Percentiles rank a stretch among this genome's conserved stretches.
Conservation (phyloP, 2,329 filamentous ascomycete genomes). For the Cladosporium sp. region DNA sequence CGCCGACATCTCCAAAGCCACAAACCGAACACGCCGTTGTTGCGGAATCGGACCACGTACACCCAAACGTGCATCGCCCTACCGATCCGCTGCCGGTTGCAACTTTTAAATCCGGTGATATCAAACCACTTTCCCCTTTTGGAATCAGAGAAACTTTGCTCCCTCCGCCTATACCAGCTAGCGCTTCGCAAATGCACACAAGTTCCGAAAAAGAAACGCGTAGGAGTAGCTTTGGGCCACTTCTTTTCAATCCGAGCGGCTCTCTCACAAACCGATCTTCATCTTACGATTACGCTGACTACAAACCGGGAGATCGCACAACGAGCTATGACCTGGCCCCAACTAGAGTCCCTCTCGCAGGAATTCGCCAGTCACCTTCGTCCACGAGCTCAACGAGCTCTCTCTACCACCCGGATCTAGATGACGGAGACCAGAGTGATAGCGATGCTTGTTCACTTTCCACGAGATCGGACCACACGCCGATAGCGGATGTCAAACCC, state of each 20-base stretch:
- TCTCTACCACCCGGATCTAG: neutral
- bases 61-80: too few relatives aligned
- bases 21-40: too few relatives aligned
- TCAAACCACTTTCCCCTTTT: slow-evolving; percentile 35
- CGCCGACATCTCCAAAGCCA: too few relatives aligned
- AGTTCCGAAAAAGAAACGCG: slow-evolving; percentile 13
- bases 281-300: slow-evolving; percentile 17
- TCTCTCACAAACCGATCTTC: neutral
- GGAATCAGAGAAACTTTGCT: slow-evolving; percentile 44
- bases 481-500: slow-evolving; percentile 12
- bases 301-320: slow-evolving; percentile 44
- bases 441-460: neutral
- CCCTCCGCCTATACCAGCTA: slow-evolving; percentile 34
- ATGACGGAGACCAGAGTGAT: slow-evolving; percentile 9
- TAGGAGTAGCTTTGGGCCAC: slow-evolving; percentile 47
- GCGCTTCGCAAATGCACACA: slow-evolving; percentile 13
- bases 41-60: too few relatives aligned
- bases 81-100: too few relatives aligned
- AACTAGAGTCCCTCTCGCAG: slow-evolving; percentile 36
- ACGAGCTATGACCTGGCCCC: slow-evolving; percentile 37
- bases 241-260: slow-evolving; percentile 38
- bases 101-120: neutral
- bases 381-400: neutral
- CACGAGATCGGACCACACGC: neutral
- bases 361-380: slow-evolving; percentile 23